Evolutionary conservation across 768 basidiomycete species (phyloP).

Genomic region (Leucocoprinus leucothites): DNA sequence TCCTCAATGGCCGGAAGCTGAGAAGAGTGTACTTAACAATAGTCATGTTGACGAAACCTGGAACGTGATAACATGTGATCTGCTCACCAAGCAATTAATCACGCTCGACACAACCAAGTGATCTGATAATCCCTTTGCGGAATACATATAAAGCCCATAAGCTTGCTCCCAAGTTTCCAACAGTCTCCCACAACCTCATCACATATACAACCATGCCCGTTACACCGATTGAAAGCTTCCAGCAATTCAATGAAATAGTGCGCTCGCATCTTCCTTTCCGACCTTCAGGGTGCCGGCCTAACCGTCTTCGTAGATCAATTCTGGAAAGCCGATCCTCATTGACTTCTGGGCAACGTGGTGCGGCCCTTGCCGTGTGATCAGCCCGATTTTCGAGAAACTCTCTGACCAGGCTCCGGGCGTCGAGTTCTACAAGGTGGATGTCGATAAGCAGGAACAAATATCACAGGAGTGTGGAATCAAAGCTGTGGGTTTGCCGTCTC

Average conservation of each 20-base stretch:
- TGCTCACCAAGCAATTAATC: slow-evolving; percentile 14
- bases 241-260: slow-evolving; percentile 14
- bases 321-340: slow-evolving; percentile 46
- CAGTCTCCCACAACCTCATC: background rate
- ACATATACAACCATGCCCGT: slow-evolving; percentile 12
- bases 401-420: slow-evolving; percentile 33
- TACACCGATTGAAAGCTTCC: slow-evolving; percentile 4
- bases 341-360: slow-evolving; percentile 84
- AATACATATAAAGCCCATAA: background rate
- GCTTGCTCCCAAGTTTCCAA: background rate
- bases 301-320: slow-evolving; percentile 36
- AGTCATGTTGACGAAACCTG: background rate
- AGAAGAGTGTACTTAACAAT: background rate
- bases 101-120: background rate
- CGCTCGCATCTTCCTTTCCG: background rate
- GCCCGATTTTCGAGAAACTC: slow-evolving; percentile 62
- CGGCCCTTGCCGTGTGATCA: slow-evolving; percentile 66
- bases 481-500: slow-evolving; percentile 43
- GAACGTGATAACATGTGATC: slow-evolving; percentile 10
- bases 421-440: slow-evolving; percentile 72
- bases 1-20: background rate
- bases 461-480: slow-evolving; percentile 56
- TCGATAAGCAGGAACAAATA: slow-evolving; percentile 56
- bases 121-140: background rate
- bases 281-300: background rate